These are phyloP conservation scores for Neospermospora avenae DNA, from an alignment of 2,329 filamentous ascomycete genomes.

Conservation along the genomic window DNA sequence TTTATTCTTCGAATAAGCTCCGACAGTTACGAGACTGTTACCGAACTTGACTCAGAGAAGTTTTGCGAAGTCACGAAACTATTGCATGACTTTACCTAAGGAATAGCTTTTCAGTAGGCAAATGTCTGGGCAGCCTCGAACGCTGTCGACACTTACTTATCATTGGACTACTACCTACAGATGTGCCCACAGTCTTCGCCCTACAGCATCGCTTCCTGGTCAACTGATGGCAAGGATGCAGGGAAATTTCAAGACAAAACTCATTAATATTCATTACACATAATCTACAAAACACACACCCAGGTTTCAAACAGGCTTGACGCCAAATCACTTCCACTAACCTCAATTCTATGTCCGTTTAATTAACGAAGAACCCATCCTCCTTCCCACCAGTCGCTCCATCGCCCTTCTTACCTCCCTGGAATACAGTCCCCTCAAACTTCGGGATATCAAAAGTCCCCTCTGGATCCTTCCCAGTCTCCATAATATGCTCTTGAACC, in stretches of 20 bases:
- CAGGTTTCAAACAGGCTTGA: too few species aligned
- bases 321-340: neutral
- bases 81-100: too few species aligned
- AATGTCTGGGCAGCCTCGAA: too few species aligned
- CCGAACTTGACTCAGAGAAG: too few species aligned
- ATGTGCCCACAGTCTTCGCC: too few species aligned
- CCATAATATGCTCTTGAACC: conserved; percentile 49
- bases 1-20: too few species aligned
- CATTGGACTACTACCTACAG: too few species aligned
- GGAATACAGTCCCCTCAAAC: conserved; percentile 37
- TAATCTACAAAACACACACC: neutral
- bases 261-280: neutral
- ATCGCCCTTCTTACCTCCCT: conserved; percentile 12
- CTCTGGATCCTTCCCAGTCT: conserved; percentile 50
- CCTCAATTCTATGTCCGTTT: neutral
- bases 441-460: conserved; percentile 48
- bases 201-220: too few species aligned
- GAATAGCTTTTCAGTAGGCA: too few species aligned
- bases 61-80: too few species aligned
- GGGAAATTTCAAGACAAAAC: neutral
- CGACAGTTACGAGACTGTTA: too few species aligned
- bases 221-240: neutral
- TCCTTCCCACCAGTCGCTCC: conserved; percentile 20
- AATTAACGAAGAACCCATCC: conserved; percentile 35
- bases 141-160: too few species aligned